Conservation (phyloP, 148 eudicot species). For the Chenopodium suecicum region DNA sequence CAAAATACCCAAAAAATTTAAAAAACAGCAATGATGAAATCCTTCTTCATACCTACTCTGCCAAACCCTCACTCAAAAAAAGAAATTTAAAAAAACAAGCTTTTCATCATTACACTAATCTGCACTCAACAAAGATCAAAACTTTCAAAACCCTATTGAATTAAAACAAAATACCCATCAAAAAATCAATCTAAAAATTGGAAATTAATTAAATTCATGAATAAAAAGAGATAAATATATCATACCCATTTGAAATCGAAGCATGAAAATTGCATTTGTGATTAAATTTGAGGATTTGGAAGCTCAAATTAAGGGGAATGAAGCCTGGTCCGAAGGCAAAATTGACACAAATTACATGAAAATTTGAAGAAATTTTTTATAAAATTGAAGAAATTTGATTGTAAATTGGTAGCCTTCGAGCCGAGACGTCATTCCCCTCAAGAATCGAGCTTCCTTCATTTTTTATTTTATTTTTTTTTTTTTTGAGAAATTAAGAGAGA, state of each 20-base stretch:
- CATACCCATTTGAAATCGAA: constrained; percentile 21
- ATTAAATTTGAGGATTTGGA: constrained; percentile 20
- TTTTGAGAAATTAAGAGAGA: background rate
- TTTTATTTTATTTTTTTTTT: background rate
- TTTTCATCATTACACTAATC: constrained; percentile 37
- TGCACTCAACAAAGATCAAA: constrained; percentile 20
- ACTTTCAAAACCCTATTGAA: constrained; percentile 15
- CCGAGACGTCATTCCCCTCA: constrained; percentile 60
- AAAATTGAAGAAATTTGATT: background rate
- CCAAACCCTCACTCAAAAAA: constrained; percentile 1
- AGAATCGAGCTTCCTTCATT: constrained; percentile 32
- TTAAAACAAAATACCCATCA: background rate
- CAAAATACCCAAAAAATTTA: background rate
- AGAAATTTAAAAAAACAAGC: background rate
- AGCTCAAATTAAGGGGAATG: constrained; percentile 42
- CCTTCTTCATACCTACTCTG: constrained; percentile 9
- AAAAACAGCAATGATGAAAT: constrained; percentile 13
- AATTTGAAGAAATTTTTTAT: background rate
- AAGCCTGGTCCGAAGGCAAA: constrained; percentile 47
- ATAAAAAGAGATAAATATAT: background rate
- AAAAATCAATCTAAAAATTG: background rate
- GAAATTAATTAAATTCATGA: background rate
- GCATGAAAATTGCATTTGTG: background rate
- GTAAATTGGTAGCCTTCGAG: constrained; percentile 28
- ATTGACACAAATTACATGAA: background rate